phyloP scores from a whole-genome alignment of 2,329 filamentous ascomycete species.

The Alternaria consortialis region DNA sequence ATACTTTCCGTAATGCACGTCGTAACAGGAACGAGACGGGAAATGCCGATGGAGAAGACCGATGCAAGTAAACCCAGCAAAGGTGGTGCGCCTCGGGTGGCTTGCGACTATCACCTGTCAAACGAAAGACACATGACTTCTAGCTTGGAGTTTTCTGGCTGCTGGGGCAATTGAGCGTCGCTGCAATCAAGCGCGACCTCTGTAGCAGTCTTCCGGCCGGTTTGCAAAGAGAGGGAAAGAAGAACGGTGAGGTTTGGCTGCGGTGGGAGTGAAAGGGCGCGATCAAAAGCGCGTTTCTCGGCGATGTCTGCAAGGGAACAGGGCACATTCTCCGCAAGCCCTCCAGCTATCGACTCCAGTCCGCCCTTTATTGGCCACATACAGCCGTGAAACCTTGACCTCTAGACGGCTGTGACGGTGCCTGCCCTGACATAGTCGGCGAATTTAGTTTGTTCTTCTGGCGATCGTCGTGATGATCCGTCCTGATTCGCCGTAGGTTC shows the following conservation, averaged over 20 bases:
- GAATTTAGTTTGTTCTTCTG: slow-evolving; percentile 15
- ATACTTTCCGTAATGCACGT: slow-evolving; percentile 28
- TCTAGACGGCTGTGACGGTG: slow-evolving; percentile 20
- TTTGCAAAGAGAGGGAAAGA: background rate
- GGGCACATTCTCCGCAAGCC: slow-evolving; percentile 10
- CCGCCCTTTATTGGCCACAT: slow-evolving; percentile 20
- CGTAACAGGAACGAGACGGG: slow-evolving; percentile 17
- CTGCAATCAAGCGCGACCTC: background rate
- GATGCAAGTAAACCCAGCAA: slow-evolving; percentile 18
- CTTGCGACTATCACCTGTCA: slow-evolving; percentile 22
- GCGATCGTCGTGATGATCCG: slow-evolving; percentile 14
- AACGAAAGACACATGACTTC: slow-evolving; percentile 18
- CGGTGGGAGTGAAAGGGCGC: slow-evolving; percentile 13
- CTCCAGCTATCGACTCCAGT: slow-evolving; percentile 7
- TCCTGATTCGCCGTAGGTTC: slow-evolving; percentile 15
- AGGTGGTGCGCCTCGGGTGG: slow-evolving; percentile 21
- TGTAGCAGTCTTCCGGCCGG: slow-evolving; percentile 5
- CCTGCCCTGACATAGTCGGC: slow-evolving; percentile 28
- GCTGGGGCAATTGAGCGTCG: slow-evolving; percentile 4
- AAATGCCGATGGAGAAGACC: slow-evolving; percentile 16
- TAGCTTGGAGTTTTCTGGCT: background rate
- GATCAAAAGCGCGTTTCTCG: slow-evolving; percentile 19
- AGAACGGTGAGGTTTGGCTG: slow-evolving; percentile 2
- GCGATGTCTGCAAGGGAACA: slow-evolving; percentile 18
- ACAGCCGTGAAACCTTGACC: slow-evolving; percentile 10